Percentiles rank a stretch among this genome's conserved stretches.
These are phyloP conservation scores for Colletotrichum lupini DNA, from an alignment of 2,329 filamentous ascomycete species.

Conservation along the genomic window DNA sequence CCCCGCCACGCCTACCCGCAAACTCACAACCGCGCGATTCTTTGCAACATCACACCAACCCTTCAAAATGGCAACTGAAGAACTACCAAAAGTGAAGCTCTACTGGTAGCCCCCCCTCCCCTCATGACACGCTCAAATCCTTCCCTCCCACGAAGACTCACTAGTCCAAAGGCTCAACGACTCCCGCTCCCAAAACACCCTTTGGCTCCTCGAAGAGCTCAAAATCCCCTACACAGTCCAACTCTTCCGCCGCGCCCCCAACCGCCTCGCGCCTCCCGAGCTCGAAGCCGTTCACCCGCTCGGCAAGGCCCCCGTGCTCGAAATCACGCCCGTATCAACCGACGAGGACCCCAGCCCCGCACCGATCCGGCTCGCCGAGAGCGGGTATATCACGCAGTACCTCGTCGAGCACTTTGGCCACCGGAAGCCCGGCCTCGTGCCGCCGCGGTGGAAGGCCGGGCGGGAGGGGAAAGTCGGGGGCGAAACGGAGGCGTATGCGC, in stretches of 20 bases:
- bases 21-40: neutral
- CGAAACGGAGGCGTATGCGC: conserved; percentile 70
- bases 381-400: conserved; percentile 86
- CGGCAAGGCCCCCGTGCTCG: conserved; percentile 86
- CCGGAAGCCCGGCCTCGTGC: conserved; percentile 58
- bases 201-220: conserved; percentile 89
- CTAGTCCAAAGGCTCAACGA: conserved; percentile 75
- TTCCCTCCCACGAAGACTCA: neutral
- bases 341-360: conserved; percentile 40
- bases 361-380: conserved; percentile 80
- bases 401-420: conserved; percentile 72
- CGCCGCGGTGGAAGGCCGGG: conserved; percentile 65
- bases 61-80: conserved; percentile 37
- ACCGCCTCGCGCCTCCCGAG: conserved; percentile 75
- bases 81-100: conserved; percentile 67
- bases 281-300: conserved; percentile 84
- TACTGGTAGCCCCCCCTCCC: conserved; percentile 62
- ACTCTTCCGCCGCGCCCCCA: conserved; percentile 73
- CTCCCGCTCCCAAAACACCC: conserved; percentile 83
- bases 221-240: conserved; percentile 82
- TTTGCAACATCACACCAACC: neutral
- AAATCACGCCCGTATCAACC: conserved; percentile 60
- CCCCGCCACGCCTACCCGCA: neutral
- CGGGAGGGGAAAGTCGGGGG: conserved; percentile 68
- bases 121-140: too few relatives aligned